A percentile compares a stretch with the other conserved stretches of the same genome.
These are phyloP conservation scores for Triticum monococcum DNA, from an alignment of 176 grass and related monocot genomes.

Conservation along the genomic window DNA sequence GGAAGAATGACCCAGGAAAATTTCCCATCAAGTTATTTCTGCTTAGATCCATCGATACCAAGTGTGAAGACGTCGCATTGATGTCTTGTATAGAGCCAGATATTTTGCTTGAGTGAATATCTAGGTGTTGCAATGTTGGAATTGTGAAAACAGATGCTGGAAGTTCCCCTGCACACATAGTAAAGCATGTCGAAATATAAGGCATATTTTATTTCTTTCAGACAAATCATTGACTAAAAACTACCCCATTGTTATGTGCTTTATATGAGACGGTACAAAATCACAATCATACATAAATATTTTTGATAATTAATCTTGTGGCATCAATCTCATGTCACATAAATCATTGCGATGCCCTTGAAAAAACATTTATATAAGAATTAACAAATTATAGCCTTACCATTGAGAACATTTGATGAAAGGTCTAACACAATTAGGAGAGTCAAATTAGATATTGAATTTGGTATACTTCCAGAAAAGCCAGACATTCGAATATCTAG, in stretches of 20 bases:
- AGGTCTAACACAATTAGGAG: slow-evolving; percentile 3
- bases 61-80: fast-evolving
- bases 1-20: not conserved
- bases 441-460: slow-evolving; percentile 36
- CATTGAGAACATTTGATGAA: not conserved
- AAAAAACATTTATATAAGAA: too few relatives aligned
- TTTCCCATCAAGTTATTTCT: not conserved
- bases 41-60: not conserved
- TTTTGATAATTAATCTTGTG: too few relatives aligned
- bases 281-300: too few relatives aligned
- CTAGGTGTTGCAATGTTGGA: not conserved
- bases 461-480: slow-evolving; percentile 23
- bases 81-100: not conserved
- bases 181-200: not conserved
- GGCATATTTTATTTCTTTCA: too few relatives aligned
- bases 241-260: too few relatives aligned
- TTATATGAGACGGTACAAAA: too few relatives aligned
- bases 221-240: too few relatives aligned
- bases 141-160: not conserved
- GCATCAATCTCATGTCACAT: too few relatives aligned
- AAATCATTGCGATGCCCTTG: too few relatives aligned
- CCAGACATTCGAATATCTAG: not conserved
- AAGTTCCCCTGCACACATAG: not conserved
- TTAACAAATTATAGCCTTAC: not conserved
- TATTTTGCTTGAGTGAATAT: too few relatives aligned